Evolutionary conservation across 2,329 filamentous ascomycete genomes (phyloP).

Genomic region (Fusarium pseudocircinatum): DNA sequence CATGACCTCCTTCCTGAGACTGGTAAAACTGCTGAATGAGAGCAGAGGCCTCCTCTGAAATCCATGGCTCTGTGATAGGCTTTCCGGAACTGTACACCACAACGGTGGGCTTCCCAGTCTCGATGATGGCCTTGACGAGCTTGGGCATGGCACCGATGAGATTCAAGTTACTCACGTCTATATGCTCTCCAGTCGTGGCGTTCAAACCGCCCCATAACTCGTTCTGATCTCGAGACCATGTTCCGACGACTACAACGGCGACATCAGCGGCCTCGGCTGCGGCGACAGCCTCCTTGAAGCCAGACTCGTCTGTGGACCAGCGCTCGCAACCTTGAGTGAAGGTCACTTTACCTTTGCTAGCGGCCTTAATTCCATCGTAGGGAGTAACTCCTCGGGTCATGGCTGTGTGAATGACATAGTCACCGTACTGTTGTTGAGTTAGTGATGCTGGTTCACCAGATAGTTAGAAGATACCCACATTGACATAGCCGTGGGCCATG

Average conservation of each 20-base stretch:
- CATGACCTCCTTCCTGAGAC: conserved; percentile 73
- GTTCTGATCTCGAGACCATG: conserved; percentile 77
- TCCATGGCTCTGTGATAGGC: conserved; percentile 78
- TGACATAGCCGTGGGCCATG: conserved; percentile 77
- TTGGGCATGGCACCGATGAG: conserved; percentile 76
- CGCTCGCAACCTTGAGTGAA: conserved; percentile 77
- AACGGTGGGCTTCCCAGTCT: conserved; percentile 73
- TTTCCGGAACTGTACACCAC: conserved; percentile 77
- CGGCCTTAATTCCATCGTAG: conserved; percentile 72
- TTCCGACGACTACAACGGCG: conserved; percentile 78
- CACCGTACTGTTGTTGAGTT: conserved; percentile 63
- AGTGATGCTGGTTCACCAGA: background rate
- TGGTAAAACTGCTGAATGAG: conserved; percentile 81
- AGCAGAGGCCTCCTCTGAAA: conserved; percentile 70
- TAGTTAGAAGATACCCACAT: conserved; percentile 56
- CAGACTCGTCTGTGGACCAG: conserved; percentile 76
- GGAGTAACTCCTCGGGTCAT: conserved; percentile 74
- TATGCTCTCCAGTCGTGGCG: conserved; percentile 78
- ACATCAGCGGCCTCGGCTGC: conserved; percentile 74
- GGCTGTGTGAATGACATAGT: conserved; percentile 75
- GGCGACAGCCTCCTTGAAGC: conserved; percentile 72
- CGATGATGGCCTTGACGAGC: conserved; percentile 73
- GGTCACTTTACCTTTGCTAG: conserved; percentile 67
- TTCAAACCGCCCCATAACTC: conserved; percentile 77
- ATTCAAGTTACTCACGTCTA: conserved; percentile 70